phyloP scores from a whole-genome alignment of 2,329 filamentous ascomycete species.

The Capronia coronata region DNA sequence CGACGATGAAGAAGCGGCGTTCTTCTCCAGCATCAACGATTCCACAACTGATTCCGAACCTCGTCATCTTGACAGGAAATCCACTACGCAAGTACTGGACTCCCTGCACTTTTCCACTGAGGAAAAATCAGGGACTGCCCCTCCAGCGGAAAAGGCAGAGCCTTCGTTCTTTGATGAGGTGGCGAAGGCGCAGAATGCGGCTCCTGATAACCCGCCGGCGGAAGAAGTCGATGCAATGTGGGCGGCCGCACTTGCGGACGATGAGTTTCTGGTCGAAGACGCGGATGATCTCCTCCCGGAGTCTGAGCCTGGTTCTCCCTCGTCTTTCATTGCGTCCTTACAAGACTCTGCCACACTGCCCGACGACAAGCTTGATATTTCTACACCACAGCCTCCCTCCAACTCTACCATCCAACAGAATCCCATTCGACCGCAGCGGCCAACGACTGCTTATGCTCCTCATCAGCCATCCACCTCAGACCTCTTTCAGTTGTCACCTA shows the following conservation, averaged over 20 bases:
- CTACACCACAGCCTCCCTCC: constrained; percentile 10
- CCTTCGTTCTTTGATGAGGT: constrained; percentile 25
- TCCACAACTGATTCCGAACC: background rate
- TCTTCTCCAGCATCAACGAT: constrained; percentile 16
- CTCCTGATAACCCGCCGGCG: constrained; percentile 25
- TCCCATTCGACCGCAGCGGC: constrained; percentile 22
- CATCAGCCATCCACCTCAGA: constrained; percentile 46
- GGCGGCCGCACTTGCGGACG: constrained; percentile 72
- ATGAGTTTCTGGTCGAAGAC: constrained; percentile 59
- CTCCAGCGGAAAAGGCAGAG: constrained; percentile 29
- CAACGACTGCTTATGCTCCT: constrained; percentile 45
- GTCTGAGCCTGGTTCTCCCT: constrained; percentile 35
- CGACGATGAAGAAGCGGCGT: constrained; percentile 18
- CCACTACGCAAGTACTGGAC: constrained; percentile 60
- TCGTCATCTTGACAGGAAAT: constrained; percentile 55
- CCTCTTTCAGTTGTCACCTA: constrained; percentile 34
- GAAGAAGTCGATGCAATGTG: constrained; percentile 73
- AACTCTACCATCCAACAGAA: constrained; percentile 25
- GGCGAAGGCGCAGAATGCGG: constrained; percentile 5
- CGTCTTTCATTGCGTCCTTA: constrained; percentile 14
- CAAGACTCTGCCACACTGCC: constrained; percentile 28
- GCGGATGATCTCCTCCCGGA: constrained; percentile 85
- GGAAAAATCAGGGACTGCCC: constrained; percentile 30
- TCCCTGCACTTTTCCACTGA: constrained; percentile 38
- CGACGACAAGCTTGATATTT: constrained; percentile 10